phyloP scores from a whole-genome alignment of 176 grass and related monocot species.

The Carex kokanica region DNA sequence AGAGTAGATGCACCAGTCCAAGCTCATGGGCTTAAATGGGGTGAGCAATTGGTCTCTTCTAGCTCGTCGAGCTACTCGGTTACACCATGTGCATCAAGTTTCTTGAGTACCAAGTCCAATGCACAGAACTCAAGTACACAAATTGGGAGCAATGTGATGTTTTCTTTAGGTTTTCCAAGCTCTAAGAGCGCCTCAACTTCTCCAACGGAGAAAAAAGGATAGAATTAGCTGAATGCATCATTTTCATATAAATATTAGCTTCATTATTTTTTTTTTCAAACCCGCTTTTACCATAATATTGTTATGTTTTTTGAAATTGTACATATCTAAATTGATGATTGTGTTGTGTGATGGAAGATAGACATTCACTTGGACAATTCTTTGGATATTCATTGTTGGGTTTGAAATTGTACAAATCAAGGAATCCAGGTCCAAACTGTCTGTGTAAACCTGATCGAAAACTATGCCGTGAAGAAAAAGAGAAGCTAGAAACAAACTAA shows the following conservation, averaged over 20 bases:
- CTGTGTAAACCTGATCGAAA: not conserved
- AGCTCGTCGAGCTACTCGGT: not conserved
- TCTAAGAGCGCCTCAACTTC: constrained; percentile 44
- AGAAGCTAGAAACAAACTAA: not conserved
- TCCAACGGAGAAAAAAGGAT: constrained; percentile 43
- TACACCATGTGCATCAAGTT: constrained; percentile 33
- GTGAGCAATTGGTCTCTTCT: constrained; percentile 43
- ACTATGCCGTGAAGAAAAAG: not conserved
- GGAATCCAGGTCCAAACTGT: not conserved
- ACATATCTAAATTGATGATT: constrained; percentile 11
- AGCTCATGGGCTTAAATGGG: constrained; percentile 32
- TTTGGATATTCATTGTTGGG: too few relatives aligned
- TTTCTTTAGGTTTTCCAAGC: constrained; percentile 41
- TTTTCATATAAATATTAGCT: not conserved
- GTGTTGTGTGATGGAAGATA: constrained; percentile 12
- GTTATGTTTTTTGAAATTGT: constrained; percentile 29
- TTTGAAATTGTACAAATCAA: not conserved
- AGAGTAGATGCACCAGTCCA: not conserved
- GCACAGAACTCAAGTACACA: constrained; percentile 30
- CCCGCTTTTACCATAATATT: not conserved
- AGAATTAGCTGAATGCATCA: constrained; percentile 18
- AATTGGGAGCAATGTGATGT: constrained; percentile 32
- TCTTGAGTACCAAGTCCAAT: constrained; percentile 17
- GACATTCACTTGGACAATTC: not conserved
- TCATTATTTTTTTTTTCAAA: not conserved